Conservation (phyloP, 345 rosid species). For the Brassica cretica region DNA sequence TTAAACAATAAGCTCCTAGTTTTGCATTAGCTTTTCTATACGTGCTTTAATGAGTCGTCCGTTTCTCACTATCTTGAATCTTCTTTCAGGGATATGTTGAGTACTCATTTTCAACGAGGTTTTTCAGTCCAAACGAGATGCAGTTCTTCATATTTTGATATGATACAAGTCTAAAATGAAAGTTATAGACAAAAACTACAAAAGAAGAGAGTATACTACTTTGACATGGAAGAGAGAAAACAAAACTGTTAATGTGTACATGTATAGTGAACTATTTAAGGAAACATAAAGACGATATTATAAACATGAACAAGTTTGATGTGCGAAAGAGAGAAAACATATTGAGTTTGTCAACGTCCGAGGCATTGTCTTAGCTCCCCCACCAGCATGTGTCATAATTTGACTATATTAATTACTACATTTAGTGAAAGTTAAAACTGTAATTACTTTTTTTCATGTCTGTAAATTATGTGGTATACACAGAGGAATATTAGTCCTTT, state of each 20-base stretch:
- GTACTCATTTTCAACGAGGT: not conserved
- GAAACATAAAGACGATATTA: not conserved
- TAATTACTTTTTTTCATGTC: not conserved
- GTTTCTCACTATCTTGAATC: not conserved
- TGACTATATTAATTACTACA: not conserved
- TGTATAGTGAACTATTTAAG: not conserved
- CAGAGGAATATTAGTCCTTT: constrained; percentile 22
- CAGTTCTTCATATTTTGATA: not conserved
- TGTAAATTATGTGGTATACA: constrained; percentile 5
- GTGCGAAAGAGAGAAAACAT: not conserved
- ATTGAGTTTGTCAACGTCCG: not conserved
- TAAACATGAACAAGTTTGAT: not conserved
- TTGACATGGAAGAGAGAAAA: not conserved
- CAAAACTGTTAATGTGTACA: not conserved
- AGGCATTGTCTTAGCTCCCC: not conserved
- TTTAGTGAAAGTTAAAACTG: not conserved
- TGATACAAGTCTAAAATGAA: not conserved
- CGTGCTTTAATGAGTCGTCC: not conserved
- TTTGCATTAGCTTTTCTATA: not conserved
- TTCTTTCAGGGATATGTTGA: not conserved
- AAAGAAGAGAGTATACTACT: not conserved
- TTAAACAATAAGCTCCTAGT: not conserved
- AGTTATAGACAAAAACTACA: not conserved
- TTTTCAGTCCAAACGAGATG: not conserved
- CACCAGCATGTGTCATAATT: not conserved